These are phyloP conservation scores for Cutaneotrichosporon daszewskae DNA, from an alignment of 1,284 basidiomycete species.

Conservation along the genomic window DNA sequence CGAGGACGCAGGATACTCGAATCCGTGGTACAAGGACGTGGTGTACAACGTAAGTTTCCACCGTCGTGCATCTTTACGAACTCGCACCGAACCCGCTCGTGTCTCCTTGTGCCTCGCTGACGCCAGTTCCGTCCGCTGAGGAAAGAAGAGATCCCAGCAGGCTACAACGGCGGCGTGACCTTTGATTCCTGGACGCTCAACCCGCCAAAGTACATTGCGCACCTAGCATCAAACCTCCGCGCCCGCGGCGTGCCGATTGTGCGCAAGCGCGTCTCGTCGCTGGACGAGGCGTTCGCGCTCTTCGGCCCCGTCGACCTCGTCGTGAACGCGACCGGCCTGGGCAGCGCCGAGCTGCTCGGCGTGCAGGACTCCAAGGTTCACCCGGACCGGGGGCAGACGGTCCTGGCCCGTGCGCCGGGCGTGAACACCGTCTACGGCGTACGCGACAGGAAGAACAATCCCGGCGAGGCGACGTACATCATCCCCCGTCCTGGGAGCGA, in stretches of 20 bases:
- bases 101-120: constrained; percentile 8
- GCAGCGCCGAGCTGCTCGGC: constrained; percentile 67
- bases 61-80: too few species aligned
- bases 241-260: constrained; percentile 34
- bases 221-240: constrained; percentile 33
- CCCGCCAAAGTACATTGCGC: constrained; percentile 41
- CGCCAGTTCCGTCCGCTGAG: constrained; percentile 26
- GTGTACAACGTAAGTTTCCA: constrained; percentile 54
- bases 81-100: too few species aligned
- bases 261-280: constrained; percentile 33
- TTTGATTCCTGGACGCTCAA: constrained; percentile 47
- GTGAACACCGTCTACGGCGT: constrained; percentile 23
- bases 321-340: constrained; percentile 52
- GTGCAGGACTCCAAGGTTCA: constrained; percentile 66
- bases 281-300: constrained; percentile 41
- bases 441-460: constrained; percentile 9
- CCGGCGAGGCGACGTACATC: constrained; percentile 31
- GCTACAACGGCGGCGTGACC: constrained; percentile 26
- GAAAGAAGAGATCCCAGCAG: constrained; percentile 10
- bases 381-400: constrained; percentile 81
- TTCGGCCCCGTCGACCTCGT: constrained; percentile 35
- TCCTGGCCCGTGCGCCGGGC: constrained; percentile 63
- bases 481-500: constrained; percentile 45
- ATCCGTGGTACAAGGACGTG: constrained; percentile 55
- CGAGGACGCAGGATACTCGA: constrained; percentile 26